phyloP scores from a whole-genome alignment of 2,329 filamentous ascomycete genomes.

The Cladosporium colombiae region DNA sequence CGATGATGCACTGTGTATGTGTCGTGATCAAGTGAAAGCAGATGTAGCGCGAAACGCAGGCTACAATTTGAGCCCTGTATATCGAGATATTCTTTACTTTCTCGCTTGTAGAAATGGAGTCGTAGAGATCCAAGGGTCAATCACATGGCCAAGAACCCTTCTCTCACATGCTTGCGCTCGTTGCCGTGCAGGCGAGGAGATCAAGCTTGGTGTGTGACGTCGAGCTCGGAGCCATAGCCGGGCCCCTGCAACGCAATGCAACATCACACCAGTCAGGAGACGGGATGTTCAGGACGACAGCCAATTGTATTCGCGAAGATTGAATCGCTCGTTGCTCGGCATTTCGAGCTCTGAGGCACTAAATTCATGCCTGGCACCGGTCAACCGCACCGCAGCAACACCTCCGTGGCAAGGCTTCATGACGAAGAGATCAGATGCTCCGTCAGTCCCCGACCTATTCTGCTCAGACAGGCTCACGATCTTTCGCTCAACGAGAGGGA shows the following conservation, averaged over 20 bases:
- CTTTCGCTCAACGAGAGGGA: conserved; percentile 1
- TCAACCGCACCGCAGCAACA: conserved; percentile 7
- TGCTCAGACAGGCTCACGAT: background rate
- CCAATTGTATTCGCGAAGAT: background rate
- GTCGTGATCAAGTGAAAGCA: background rate
- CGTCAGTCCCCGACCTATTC: conserved; percentile 6
- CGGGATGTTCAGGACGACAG: background rate
- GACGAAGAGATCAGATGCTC: conserved; percentile 14
- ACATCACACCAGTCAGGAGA: conserved; percentile 12
- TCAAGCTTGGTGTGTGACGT: conserved; percentile 14
- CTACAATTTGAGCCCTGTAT: conserved; percentile 14
- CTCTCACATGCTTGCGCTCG: conserved; percentile 8
- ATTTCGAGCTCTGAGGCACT: conserved; percentile 15
- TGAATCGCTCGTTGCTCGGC: background rate
- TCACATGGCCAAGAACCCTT: conserved; percentile 8
- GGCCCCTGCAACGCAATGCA: conserved; percentile 4
- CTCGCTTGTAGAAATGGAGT: background rate
- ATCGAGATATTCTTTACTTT: background rate
- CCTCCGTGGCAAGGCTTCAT: background rate
- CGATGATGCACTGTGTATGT: background rate
- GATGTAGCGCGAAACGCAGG: background rate
- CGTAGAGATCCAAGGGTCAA: background rate
- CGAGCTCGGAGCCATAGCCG: conserved; percentile 5
- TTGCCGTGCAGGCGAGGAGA: conserved; percentile 9
- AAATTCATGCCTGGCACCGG: background rate